Evolutionary conservation across 352 stramenopile species (phyloP).

Genomic region (Globisporangium viniferum): DNA sequence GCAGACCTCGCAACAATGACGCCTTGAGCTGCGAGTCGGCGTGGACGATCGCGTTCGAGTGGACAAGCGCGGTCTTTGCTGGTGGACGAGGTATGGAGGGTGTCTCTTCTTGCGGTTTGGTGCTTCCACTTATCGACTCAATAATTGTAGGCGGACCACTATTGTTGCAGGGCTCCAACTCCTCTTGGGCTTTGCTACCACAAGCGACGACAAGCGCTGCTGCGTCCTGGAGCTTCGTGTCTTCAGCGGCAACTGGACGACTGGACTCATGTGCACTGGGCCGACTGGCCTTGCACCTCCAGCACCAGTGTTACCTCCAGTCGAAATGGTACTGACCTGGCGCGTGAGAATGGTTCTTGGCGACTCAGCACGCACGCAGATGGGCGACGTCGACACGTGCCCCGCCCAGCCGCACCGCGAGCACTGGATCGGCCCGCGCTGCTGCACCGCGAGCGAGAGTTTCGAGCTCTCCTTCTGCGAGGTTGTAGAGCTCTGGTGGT

Average conservation of each 20-base stretch:
- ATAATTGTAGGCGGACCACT: too few species aligned
- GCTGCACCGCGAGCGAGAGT: constrained; percentile 39
- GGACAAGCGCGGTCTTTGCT: neutral
- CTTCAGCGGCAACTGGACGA: neutral
- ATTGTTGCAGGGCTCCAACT: too few species aligned
- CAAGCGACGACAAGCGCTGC: neutral
- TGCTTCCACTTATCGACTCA: too few species aligned
- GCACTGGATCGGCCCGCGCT: constrained; percentile 45
- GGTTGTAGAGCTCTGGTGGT: constrained; percentile 33
- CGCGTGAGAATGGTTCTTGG: neutral
- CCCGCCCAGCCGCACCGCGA: constrained; percentile 55
- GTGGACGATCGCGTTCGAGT: constrained; percentile 1
- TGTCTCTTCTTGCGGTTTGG: too few species aligned
- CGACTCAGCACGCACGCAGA: constrained; percentile 26
- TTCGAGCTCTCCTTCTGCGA: constrained; percentile 24
- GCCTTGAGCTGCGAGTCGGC: constrained; percentile 8
- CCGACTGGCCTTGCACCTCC: neutral
- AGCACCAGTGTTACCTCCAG: neutral
- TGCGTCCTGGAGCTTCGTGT: constrained; percentile 4
- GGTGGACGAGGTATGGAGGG: neutral
- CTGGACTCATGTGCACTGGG: neutral
- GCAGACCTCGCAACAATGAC: neutral
- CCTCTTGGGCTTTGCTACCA: neutral
- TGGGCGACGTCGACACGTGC: constrained; percentile 44
- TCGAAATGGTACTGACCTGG: neutral